phyloP scores from a whole-genome alignment of 306 rosid species.

The Cicer arietinum region DNA sequence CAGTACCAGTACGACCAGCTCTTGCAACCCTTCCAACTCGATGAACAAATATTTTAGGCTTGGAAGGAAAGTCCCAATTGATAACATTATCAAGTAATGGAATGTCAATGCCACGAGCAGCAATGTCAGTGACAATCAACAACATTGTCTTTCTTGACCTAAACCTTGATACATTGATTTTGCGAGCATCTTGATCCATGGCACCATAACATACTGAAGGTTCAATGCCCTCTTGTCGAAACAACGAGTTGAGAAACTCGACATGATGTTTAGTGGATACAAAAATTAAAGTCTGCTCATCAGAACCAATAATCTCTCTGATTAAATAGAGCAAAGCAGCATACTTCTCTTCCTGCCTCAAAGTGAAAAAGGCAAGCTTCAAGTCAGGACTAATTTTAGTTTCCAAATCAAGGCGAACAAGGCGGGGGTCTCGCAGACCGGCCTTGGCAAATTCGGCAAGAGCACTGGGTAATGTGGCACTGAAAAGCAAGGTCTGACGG shows the following conservation, averaged over 20 bases:
- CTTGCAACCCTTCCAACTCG: conserved; percentile 97
- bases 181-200: conserved; percentile 99
- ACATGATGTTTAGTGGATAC: conserved; percentile 92
- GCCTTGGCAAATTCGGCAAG: conserved; percentile 99
- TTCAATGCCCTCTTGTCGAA: conserved; percentile 79
- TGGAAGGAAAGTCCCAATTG: conserved; percentile 96
- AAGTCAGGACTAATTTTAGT: conserved; percentile 91
- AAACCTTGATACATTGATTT: conserved; percentile 79
- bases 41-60: conserved; percentile 91
- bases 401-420: conserved; percentile 85
- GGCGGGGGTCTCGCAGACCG: conserved; percentile 89
- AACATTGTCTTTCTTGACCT: conserved; percentile 89
- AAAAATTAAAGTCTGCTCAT: conserved; percentile 85
- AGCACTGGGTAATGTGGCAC: conserved; percentile 91
- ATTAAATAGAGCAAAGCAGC: conserved; percentile 77
- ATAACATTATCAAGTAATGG: conserved; percentile 96
- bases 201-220: conserved; percentile 94
- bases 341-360: conserved; percentile 83
- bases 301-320: conserved; percentile 73
- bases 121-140: conserved; percentile 91
- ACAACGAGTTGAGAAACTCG: conserved; percentile 78
- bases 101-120: conserved; percentile 95
- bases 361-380: conserved; percentile 76
- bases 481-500: conserved; percentile 88
- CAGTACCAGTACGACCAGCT: conserved; percentile 91